Conservation (phyloP, 2,329 filamentous ascomycete species). For the Talaromyces piceae region DNA sequence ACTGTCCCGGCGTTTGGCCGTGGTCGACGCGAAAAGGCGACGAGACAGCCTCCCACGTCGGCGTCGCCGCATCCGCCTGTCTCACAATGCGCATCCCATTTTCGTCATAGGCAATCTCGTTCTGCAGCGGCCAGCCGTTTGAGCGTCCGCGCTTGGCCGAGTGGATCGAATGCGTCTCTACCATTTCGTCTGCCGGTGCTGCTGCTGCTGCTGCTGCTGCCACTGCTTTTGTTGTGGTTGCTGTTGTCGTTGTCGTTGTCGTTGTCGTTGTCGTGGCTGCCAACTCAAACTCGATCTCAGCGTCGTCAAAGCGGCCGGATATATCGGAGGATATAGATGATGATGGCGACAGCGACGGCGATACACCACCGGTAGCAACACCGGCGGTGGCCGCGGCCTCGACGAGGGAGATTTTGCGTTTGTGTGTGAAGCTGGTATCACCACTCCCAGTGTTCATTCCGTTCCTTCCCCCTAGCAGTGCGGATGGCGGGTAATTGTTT, state of each 20-base stretch:
- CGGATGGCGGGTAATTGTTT: too few relatives aligned
- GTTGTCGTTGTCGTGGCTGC: conserved; percentile 13
- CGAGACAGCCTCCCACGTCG: too few relatives aligned
- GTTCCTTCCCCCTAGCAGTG: too few relatives aligned
- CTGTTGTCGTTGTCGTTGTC: conserved; percentile 2
- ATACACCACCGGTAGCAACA: conserved; percentile 1
- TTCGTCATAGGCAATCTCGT: conserved; percentile 13
- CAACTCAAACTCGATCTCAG: conserved; percentile 13
- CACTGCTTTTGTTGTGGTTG: not conserved
- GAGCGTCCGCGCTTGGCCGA: conserved; percentile 37
- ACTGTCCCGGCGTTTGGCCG: too few relatives aligned
- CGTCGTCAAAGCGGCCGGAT: conserved; percentile 29
- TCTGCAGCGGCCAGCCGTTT: conserved; percentile 38
- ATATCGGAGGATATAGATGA: too few relatives aligned
- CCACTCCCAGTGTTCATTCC: not conserved
- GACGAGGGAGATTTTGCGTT: conserved; percentile 23
- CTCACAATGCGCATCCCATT: conserved; percentile 12
- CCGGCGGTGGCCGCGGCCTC: conserved; percentile 16
- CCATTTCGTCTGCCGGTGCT: not conserved
- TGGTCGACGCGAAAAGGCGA: too few relatives aligned
- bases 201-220: not conserved
- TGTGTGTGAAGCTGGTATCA: conserved; percentile 9
- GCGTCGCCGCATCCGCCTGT: too few relatives aligned
- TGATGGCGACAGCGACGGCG: too few relatives aligned
- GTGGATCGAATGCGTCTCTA: conserved; percentile 15